These are phyloP conservation scores for Phialophora verrucosa DNA, from an alignment of 2,329 filamentous ascomycete genomes.

Conservation along the genomic window DNA sequence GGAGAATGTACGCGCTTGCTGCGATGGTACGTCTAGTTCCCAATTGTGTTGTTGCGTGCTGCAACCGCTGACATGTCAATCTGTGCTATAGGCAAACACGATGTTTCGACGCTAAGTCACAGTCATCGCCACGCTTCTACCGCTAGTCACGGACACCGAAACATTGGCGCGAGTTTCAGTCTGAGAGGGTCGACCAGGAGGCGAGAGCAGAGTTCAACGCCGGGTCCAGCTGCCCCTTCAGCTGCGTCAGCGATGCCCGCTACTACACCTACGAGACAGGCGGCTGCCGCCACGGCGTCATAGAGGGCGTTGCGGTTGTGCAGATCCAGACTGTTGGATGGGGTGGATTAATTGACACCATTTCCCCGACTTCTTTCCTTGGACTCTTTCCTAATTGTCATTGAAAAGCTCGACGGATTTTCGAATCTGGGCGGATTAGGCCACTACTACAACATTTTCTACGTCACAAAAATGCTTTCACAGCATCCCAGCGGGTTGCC, in stretches of 20 bases:
- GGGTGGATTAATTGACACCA: not conserved
- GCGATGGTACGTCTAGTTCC: conserved; percentile 73
- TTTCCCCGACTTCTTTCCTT: not conserved
- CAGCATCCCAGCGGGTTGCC: not conserved
- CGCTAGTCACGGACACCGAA: conserved; percentile 26
- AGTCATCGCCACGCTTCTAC: conserved; percentile 32
- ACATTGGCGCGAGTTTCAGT: conserved; percentile 30
- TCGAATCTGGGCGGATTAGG: not conserved
- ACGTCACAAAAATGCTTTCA: not conserved
- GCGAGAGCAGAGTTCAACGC: conserved; percentile 28
- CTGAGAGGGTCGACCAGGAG: conserved; percentile 34
- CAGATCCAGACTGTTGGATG: not conserved
- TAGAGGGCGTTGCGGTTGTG: conserved; percentile 13
- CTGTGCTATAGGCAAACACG: conserved; percentile 36
- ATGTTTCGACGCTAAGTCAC: conserved; percentile 37
- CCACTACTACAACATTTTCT: not conserved
- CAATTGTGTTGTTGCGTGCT: not conserved
- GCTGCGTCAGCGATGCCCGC: not conserved
- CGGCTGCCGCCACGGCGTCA: conserved; percentile 18
- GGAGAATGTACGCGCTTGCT: conserved; percentile 96
- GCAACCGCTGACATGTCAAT: conserved; percentile 5
- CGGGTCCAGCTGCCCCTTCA: conserved; percentile 15
- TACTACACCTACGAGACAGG: conserved; percentile 23
- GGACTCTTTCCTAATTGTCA: not conserved
- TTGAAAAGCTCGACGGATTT: not conserved